These are phyloP conservation scores for Scutellaria minor DNA, from an alignment of 257 asterid species.

Conservation along the genomic window DNA sequence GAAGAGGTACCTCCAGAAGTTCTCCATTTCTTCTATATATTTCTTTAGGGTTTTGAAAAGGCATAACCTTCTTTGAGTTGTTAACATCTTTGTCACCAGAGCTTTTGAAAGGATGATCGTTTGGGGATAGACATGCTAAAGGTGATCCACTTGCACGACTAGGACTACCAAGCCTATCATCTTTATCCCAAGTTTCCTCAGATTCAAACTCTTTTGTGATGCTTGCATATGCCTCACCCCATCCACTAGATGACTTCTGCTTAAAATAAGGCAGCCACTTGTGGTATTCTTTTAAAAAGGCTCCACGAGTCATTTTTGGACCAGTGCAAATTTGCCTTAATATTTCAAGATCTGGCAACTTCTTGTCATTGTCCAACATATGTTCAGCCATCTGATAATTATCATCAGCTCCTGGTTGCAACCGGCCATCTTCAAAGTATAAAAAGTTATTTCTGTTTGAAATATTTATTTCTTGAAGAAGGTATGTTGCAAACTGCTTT, in stretches of 20 bases:
- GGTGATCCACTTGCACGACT: constrained; percentile 79
- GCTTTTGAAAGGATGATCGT: constrained; percentile 83
- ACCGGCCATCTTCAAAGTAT: constrained; percentile 49
- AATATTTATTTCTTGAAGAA: constrained; percentile 60
- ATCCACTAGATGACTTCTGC: constrained; percentile 61
- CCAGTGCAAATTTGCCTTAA: constrained; percentile 59
- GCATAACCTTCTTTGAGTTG: constrained; percentile 54
- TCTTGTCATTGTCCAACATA: constrained; percentile 42
- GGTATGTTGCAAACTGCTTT: constrained; percentile 62
- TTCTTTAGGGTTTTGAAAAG: constrained; percentile 77
- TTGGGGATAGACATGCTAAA: constrained; percentile 77
- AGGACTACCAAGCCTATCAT: constrained; percentile 68
- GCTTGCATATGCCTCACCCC: constrained; percentile 67
- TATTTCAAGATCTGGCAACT: constrained; percentile 51
- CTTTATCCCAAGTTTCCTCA: constrained; percentile 67
- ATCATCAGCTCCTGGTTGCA: constrained; percentile 43
- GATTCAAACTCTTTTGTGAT: constrained; percentile 69
- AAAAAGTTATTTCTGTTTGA: constrained; percentile 40
- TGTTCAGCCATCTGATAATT: constrained; percentile 40
- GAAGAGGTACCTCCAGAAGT: constrained; percentile 76
- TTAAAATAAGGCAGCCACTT: constrained; percentile 60
- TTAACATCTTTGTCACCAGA: constrained; percentile 53
- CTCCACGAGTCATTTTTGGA: constrained; percentile 55
- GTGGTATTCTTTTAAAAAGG: constrained; percentile 55
- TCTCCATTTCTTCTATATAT: constrained; percentile 85